A percentile compares a stretch with the other conserved stretches of the same genome.
These are phyloP conservation scores for Oleoguttula mirabilis DNA, from an alignment of 495 filamentous ascomycete species.

Conservation along the genomic window DNA sequence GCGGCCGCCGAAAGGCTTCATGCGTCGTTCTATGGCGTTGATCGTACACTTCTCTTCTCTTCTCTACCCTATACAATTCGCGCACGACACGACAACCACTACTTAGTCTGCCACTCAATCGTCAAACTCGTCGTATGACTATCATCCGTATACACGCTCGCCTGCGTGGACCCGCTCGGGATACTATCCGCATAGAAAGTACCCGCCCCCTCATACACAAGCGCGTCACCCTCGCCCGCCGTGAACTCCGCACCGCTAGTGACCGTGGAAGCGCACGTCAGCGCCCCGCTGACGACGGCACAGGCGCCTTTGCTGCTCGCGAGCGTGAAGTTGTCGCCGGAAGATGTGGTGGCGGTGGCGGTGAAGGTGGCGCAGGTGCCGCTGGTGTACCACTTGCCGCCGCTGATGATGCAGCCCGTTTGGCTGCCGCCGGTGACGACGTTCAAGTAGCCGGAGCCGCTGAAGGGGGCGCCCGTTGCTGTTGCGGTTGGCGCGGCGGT, in stretches of 20 bases:
- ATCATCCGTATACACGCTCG: conserved; percentile 1
- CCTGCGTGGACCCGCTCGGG: conserved; percentile 23
- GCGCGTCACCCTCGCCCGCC: conserved; percentile 7
- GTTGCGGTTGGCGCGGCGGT: conserved; percentile 1
- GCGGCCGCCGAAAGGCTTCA: too few species aligned
- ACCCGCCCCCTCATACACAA: conserved; percentile 21
- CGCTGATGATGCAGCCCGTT: conserved; percentile 59
- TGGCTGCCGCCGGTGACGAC: conserved; percentile 38
- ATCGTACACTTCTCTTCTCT: too few species aligned
- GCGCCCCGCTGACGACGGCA: conserved; percentile 19
- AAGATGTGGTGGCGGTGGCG: conserved; percentile 20
- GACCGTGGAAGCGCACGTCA: conserved; percentile 24
- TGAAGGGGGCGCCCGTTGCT: conserved; percentile 27
- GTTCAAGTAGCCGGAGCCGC: conserved; percentile 48
- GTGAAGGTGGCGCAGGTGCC: conserved; percentile 62
- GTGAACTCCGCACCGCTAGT: conserved; percentile 21
- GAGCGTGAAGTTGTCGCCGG: conserved; percentile 22
- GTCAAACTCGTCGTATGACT: conserved; percentile 1
- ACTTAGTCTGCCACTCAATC: conserved; percentile 13
- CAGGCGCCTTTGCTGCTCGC: conserved; percentile 26
- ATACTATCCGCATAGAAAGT: conserved; percentile 25
- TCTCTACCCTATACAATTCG: too few species aligned
- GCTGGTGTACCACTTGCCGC: conserved; percentile 54
- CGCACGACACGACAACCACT: too few species aligned
- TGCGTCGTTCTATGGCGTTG: too few species aligned